Evolutionary conservation across 2,329 filamentous ascomycete species (phyloP).

Genomic region (Bisporella sp.): DNA sequence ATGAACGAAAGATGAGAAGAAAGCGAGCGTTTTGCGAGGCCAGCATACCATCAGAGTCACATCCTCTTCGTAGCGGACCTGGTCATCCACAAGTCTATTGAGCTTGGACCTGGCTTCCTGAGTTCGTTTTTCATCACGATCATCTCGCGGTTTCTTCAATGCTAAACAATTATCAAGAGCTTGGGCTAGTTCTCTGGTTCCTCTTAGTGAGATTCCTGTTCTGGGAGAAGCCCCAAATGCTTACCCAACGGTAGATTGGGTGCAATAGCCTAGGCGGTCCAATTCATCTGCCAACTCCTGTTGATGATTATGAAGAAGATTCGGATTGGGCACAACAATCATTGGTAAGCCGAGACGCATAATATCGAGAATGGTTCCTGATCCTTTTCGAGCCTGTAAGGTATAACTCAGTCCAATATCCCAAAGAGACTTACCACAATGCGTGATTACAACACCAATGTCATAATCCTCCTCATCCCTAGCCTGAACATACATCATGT

Average conservation of each 20-base stretch:
- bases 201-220: neutral
- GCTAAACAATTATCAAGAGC: neutral
- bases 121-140: too few species aligned
- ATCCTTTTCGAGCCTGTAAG: conserved; percentile 47
- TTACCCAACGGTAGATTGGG: conserved; percentile 31
- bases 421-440: conserved; percentile 60
- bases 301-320: conserved; percentile 85
- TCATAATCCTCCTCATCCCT: conserved; percentile 41
- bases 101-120: too few species aligned
- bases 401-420: neutral
- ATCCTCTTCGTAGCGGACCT: too few species aligned
- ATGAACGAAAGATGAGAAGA: too few species aligned
- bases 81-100: too few species aligned
- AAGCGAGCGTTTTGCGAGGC: too few species aligned
- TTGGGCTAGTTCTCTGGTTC: neutral
- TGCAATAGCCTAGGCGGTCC: conserved; percentile 65
- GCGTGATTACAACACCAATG: conserved; percentile 71
- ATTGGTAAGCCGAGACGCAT: conserved; percentile 67
- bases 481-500: conserved; percentile 31
- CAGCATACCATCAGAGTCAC: too few species aligned
- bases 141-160: too few species aligned
- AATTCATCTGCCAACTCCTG: conserved; percentile 76
- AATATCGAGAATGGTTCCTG: conserved; percentile 81
- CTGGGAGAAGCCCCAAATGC: neutral
- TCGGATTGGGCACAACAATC: conserved; percentile 83